Percentiles rank a stretch among this genome's conserved stretches.
Evolutionary conservation across 2,329 filamentous ascomycete genomes (phyloP).

Genomic region (Venturia nashicola): DNA sequence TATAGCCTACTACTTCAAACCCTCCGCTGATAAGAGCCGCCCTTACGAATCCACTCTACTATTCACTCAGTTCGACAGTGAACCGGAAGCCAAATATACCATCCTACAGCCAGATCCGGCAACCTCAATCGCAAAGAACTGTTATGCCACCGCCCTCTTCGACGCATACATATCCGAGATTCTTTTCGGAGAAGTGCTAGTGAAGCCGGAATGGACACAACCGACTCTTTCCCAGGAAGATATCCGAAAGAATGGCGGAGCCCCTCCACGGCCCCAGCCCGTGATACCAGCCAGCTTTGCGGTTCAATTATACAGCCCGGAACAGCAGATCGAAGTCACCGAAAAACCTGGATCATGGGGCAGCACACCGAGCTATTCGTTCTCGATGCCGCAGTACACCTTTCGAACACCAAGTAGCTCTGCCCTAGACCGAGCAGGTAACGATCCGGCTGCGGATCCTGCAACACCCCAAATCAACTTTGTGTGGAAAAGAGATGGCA

Average conservation of each 20-base stretch:
- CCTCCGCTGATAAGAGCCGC: slow-evolving; percentile 6
- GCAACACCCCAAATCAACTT: slow-evolving; percentile 65
- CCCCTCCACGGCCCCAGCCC: slow-evolving; percentile 54
- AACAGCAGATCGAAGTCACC: slow-evolving; percentile 64
- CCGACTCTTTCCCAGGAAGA: slow-evolving; percentile 72
- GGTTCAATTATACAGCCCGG: slow-evolving; percentile 89
- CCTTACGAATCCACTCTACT: slow-evolving; percentile 38
- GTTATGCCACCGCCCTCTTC: slow-evolving; percentile 75
- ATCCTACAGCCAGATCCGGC: slow-evolving; percentile 63
- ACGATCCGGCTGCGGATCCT: slow-evolving; percentile 41
- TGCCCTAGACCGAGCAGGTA: slow-evolving; percentile 60
- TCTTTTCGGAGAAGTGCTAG: slow-evolving; percentile 74
- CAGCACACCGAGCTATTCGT: slow-evolving; percentile 72
- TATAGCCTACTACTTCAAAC: slow-evolving; percentile 10
- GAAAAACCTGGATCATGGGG: slow-evolving; percentile 62
- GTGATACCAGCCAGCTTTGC: slow-evolving; percentile 65
- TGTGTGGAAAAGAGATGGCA: slow-evolving; percentile 79
- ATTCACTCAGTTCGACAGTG: slow-evolving; percentile 59
- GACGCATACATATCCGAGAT: slow-evolving; percentile 72
- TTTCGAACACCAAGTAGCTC: slow-evolving; percentile 74
- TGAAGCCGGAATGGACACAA: slow-evolving; percentile 76
- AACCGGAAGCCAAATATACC: slow-evolving; percentile 69
- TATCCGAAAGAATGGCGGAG: slow-evolving; percentile 55
- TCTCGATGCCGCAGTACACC: slow-evolving; percentile 76
- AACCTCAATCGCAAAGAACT: slow-evolving; percentile 59